Base-by-base conservation (phyloP, 306 rosid species). In the Acmispon strigosus region DNA sequence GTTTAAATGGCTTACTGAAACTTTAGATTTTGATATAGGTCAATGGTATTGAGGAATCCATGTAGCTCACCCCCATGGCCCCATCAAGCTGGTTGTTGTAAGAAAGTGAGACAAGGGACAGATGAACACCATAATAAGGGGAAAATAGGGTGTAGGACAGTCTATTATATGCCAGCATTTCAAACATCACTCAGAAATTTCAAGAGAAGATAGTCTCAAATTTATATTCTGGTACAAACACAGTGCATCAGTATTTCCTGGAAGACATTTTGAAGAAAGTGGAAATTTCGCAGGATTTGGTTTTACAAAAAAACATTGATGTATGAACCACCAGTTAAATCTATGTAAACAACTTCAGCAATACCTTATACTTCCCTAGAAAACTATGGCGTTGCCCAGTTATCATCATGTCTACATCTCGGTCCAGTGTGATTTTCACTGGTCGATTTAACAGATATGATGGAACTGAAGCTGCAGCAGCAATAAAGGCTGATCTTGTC, bases 321-420 rank as follows among this genome's bases (percentile, higher is more conserved):
- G 62, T 48, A 75, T n/a, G n/a, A 56, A 43, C 41, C 16, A 43
- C 63, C 15, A 63, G 59, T 41, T 69, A 58, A 66, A 71, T 57
- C 54, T 47, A 67, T 27, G 41, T 48, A 36, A 71, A 55, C 10
- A 67, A 18, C 9, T 44, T 17, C 49, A 69, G 67, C 22, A 34
- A 71, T 85, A 92, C 96, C 98, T 94, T 89, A 78, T 94, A 94
- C 80, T 90, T 94, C 55, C 98, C 98, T 7, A 90, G 75, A 81
- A 94, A 94, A 86, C 98, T 94, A 82, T 94, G 98, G 8, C 98
- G 92, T 29, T 94, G 98, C 79, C 97, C 96, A 66, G 90, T 57
- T 69, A 85, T 86, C 96, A 87, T 89, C 97, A 94, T 94, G 83
- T 94, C 98, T 56, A 83, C 76, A 72, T 90, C 97, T 71, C 97